Conservation (phyloP, 768 basidiomycete species). For the Hebeloma cylindrosporum region DNA sequence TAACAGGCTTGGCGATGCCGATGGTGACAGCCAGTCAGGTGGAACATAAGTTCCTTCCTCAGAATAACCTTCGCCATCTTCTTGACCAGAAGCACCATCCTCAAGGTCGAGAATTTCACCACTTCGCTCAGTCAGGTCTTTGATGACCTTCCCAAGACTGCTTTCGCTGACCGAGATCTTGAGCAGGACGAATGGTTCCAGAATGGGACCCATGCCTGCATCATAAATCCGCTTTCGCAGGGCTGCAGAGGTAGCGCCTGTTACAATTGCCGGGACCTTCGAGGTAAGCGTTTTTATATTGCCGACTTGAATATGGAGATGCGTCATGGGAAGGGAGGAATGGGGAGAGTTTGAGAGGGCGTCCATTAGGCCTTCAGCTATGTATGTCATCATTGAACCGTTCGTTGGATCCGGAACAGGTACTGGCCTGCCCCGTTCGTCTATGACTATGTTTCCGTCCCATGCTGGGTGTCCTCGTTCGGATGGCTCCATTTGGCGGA, state of each 20-base stretch:
- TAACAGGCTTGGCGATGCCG: conserved; percentile 36
- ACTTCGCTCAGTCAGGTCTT: conserved; percentile 80
- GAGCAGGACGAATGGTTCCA: conserved; percentile 76
- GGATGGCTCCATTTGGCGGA: conserved; percentile 52
- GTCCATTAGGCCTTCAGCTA: conserved; percentile 70
- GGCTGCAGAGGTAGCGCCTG: conserved; percentile 64
- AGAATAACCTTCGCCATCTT: conserved; percentile 45
- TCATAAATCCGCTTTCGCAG: conserved; percentile 60
- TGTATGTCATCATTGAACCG: conserved; percentile 46
- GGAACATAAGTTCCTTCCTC: conserved; percentile 75
- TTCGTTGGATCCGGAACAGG: conserved; percentile 49
- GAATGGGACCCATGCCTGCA: conserved; percentile 67
- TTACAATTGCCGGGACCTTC: conserved; percentile 50
- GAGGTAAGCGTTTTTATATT: conserved; percentile 43
- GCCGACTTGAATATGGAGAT: conserved; percentile 56
- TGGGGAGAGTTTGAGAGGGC: conserved; percentile 78
- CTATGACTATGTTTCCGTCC: conserved; percentile 76
- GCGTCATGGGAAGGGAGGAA: conserved; percentile 69
- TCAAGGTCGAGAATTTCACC: conserved; percentile 77
- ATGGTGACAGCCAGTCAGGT: conserved; percentile 75
- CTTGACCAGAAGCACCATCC: conserved; percentile 39
- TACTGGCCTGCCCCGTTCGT: conserved; percentile 49
- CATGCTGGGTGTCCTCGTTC: conserved; percentile 69
- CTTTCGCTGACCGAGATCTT: conserved; percentile 69
- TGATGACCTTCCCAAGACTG: conserved; percentile 73